A percentile compares a stretch with the other conserved stretches of the same genome.
phyloP scores from a whole-genome alignment of 2,329 filamentous ascomycete species.

The Alternaria sp. region DNA sequence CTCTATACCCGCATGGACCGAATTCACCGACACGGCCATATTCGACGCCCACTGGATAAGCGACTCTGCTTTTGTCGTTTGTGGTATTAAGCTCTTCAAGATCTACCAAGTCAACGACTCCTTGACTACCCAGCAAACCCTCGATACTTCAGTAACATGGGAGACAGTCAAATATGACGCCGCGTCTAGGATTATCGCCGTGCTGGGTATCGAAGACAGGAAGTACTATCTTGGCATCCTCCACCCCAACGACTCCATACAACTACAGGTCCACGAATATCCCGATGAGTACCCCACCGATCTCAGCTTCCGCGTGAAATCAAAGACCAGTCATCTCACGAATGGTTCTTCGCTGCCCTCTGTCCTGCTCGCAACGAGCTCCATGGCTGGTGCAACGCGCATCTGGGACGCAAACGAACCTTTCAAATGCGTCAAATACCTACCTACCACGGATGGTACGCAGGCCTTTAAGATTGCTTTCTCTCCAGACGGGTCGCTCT shows the following conservation, averaged over 20 bases:
- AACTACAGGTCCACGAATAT: constrained; percentile 41
- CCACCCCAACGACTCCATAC: constrained; percentile 39
- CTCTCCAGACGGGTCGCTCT: constrained; percentile 51
- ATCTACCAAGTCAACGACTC: constrained; percentile 45
- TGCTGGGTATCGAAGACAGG: constrained; percentile 35
- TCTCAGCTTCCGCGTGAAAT: constrained; percentile 49
- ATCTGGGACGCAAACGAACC: constrained; percentile 51
- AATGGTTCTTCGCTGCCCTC: constrained; percentile 30
- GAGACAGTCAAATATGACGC: constrained; percentile 50
- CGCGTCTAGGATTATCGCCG: constrained; percentile 49
- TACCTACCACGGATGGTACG: constrained; percentile 39
- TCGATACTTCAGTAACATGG: constrained; percentile 44
- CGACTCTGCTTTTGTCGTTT: constrained; percentile 53
- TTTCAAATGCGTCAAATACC: constrained; percentile 38
- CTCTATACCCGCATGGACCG: constrained; percentile 50
- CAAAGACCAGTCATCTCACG: constrained; percentile 18
- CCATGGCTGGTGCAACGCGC: constrained; percentile 48
- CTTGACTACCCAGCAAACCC: constrained; percentile 37
- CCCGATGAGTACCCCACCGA: constrained; percentile 48
- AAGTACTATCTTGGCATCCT: constrained; percentile 45
- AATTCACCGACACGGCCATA: constrained; percentile 51
- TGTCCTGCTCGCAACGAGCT: constrained; percentile 50
- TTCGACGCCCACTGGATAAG: constrained; percentile 55
- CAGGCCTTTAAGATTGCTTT: constrained; percentile 53
- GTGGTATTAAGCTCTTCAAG: constrained; percentile 50